Percentiles rank a stretch among this genome's conserved stretches.
phyloP scores from a whole-genome alignment of 2,329 filamentous ascomycete species.

The Fusarium drepaniforme region DNA sequence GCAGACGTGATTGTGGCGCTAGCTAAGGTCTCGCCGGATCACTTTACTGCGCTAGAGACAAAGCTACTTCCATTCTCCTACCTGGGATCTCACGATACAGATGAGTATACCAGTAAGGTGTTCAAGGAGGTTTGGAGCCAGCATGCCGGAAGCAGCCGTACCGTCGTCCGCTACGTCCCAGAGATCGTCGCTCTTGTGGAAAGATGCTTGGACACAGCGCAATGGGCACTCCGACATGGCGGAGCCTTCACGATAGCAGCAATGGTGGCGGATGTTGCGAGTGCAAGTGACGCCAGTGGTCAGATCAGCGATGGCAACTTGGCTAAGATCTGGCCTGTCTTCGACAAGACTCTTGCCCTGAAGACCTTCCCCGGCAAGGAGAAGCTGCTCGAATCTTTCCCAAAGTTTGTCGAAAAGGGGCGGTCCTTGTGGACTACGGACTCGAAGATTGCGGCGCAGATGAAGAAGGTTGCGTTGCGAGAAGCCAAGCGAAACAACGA shows the following conservation, averaged over 20 bases:
- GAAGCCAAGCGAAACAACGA: slow-evolving; percentile 94
- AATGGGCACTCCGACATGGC: slow-evolving; percentile 93
- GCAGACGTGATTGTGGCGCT: slow-evolving; percentile 87
- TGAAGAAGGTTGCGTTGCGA: slow-evolving; percentile 84
- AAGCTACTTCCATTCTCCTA: slow-evolving; percentile 89
- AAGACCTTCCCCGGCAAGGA: slow-evolving; percentile 97
- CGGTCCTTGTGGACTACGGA: slow-evolving; percentile 69
- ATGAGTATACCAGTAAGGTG: slow-evolving; percentile 82
- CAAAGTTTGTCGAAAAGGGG: slow-evolving; percentile 78
- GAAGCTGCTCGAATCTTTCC: slow-evolving; percentile 82
- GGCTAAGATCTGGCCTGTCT: slow-evolving; percentile 80
- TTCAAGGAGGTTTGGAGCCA: slow-evolving; percentile 91
- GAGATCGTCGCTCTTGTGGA: slow-evolving; percentile 82
- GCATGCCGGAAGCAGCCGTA: slow-evolving; percentile 86
- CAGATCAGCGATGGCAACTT: slow-evolving; percentile 72
- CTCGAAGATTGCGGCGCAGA: slow-evolving; percentile 66
- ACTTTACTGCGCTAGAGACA: slow-evolving; percentile 82
- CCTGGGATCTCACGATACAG: slow-evolving; percentile 85
- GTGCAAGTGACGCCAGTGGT: slow-evolving; percentile 67
- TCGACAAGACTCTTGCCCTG: slow-evolving; percentile 84
- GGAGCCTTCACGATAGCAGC: slow-evolving; percentile 85
- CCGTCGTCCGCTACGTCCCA: slow-evolving; percentile 83
- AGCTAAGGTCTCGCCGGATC: slow-evolving; percentile 88
- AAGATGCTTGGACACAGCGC: slow-evolving; percentile 79
- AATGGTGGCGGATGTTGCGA: slow-evolving; percentile 74